Evolutionary conservation across 371 early-diverging fungal species (phyloP).

Genomic region (Actinomortierella ambigua): DNA sequence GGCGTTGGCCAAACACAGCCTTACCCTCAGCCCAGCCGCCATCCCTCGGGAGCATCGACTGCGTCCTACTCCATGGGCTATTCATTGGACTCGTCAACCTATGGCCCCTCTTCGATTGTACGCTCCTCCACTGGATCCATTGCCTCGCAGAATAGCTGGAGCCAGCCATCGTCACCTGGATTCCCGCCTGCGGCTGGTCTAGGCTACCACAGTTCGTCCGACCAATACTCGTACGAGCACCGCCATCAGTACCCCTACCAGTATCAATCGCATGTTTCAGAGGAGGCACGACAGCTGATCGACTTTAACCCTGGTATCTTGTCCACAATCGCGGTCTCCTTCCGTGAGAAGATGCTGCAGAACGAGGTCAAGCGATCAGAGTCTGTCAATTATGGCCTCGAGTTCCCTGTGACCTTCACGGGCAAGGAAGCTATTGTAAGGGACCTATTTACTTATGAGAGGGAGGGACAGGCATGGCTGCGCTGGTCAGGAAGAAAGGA

Average conservation of each 20-base stretch:
- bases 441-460: no score
- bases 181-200: constrained; percentile 18
- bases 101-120: no score
- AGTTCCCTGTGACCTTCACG: constrained; percentile 79
- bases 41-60: no score
- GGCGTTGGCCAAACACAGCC: no score
- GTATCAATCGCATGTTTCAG: constrained; percentile 13
- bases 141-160: constrained; percentile 23
- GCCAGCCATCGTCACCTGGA: constrained; percentile 40
- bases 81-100: no score
- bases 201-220: no score
- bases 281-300: constrained; percentile 20
- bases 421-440: constrained; percentile 87
- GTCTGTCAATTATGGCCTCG: constrained; percentile 70
- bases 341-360: constrained; percentile 39
- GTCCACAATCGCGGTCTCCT: constrained; percentile 45
- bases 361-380: constrained; percentile 37
- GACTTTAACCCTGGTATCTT: constrained; percentile 39
- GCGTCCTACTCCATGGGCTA: no score
- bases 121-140: constrained; percentile 35
- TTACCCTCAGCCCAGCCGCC: no score
- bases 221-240: no score
- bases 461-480: no score
- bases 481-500: background rate
- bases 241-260: background rate